Percentiles rank a stretch among this genome's conserved stretches.
phyloP scores from a whole-genome alignment of 768 basidiomycete species.

The Tylopilus subfusipes region DNA sequence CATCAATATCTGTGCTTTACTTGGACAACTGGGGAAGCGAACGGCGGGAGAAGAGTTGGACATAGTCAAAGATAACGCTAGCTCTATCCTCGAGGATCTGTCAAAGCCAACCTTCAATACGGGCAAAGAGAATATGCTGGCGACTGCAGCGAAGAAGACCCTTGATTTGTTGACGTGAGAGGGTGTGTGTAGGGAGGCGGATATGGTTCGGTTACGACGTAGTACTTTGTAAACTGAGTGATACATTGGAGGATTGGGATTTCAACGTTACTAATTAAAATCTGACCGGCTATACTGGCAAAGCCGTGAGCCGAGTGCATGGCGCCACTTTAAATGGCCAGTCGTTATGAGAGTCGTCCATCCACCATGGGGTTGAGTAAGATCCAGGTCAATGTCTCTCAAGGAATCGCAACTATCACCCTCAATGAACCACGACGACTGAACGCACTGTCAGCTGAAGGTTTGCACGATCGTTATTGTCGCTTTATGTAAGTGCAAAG shows the following conservation, averaged over 20 bases:
- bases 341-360: not conserved
- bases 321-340: not conserved
- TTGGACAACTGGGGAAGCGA: conserved; percentile 60
- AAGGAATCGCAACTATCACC: conserved; percentile 66
- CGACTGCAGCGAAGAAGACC: conserved; percentile 39
- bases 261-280: not conserved
- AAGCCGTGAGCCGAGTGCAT: not conserved
- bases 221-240: no score
- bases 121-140: conserved; percentile 34
- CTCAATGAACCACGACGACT: conserved; percentile 56
- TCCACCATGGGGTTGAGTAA: conserved; percentile 40
- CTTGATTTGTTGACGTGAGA: conserved; percentile 39
- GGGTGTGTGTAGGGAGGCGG: not conserved
- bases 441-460: conserved; percentile 58
- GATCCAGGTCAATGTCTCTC: conserved; percentile 45
- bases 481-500: not conserved
- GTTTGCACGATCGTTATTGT: conserved; percentile 24
- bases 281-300: conserved; percentile 9
- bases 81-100: conserved; percentile 51
- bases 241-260: not conserved
- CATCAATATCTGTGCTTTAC: conserved; percentile 68
- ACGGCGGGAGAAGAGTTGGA: conserved; percentile 45
- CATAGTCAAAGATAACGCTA: conserved; percentile 48
- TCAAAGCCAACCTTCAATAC: conserved; percentile 33
- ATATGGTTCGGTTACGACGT: not conserved